Evolutionary conservation across 2,329 filamentous ascomycete genomes (phyloP).

Genomic region (Hortaea sp.): DNA sequence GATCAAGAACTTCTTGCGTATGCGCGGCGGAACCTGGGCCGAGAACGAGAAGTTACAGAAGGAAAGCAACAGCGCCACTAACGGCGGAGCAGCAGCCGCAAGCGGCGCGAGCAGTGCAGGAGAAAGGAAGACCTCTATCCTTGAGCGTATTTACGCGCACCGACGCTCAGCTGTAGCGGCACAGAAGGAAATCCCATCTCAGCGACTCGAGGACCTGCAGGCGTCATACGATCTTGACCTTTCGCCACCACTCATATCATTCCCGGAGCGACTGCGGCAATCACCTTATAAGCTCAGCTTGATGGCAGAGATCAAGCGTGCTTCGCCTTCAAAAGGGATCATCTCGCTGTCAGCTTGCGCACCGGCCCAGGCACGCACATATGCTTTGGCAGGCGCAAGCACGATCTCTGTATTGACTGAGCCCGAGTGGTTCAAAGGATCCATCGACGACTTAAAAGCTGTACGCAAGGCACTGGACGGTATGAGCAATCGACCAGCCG

Average conservation of each 20-base stretch:
- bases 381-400: slow-evolving; percentile 87
- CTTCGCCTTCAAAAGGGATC: slow-evolving; percentile 89
- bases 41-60: slow-evolving; percentile 56
- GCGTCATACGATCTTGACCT: slow-evolving; percentile 76
- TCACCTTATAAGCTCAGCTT: slow-evolving; percentile 83
- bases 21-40: slow-evolving; percentile 85
- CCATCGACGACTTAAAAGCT: slow-evolving; percentile 80
- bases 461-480: slow-evolving; percentile 82
- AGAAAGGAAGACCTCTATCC: slow-evolving; percentile 68
- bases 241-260: slow-evolving; percentile 72
- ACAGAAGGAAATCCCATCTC: slow-evolving; percentile 79
- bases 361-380: slow-evolving; percentile 79
- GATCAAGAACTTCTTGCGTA: slow-evolving; percentile 82
- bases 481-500: slow-evolving; percentile 84
- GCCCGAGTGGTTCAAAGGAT: slow-evolving; percentile 98
- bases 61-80: slow-evolving; percentile 20
- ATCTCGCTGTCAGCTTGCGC: slow-evolving; percentile 83
- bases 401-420: slow-evolving; percentile 98
- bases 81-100: slow-evolving; percentile 22
- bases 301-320: slow-evolving; percentile 95
- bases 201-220: slow-evolving; percentile 72
- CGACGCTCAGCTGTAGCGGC: slow-evolving; percentile 64
- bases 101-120: slow-evolving; percentile 15
- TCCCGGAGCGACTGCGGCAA: slow-evolving; percentile 67
- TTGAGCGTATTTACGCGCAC: slow-evolving; percentile 82